phyloP scores from a whole-genome alignment of 495 filamentous ascomycete genomes.

The Neurospora hispaniola region DNA sequence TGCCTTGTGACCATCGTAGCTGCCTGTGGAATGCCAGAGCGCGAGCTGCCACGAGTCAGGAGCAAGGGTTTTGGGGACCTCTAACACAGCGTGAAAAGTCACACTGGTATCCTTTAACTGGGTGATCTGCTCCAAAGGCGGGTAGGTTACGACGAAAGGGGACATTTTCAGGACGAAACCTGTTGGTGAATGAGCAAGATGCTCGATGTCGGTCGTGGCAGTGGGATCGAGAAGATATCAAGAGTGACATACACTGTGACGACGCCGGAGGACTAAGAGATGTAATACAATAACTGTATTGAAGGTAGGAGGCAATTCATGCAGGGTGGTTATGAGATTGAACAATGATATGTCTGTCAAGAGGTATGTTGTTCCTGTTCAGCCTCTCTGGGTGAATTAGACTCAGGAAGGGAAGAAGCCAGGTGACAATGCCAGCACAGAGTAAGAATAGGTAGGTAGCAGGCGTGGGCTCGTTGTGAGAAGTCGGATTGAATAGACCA shows the following conservation, averaged over 20 bases:
- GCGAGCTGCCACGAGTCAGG: slow-evolving; percentile 58
- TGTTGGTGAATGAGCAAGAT: background rate
- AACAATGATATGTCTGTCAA: background rate
- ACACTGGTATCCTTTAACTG: slow-evolving; percentile 42
- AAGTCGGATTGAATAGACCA: background rate
- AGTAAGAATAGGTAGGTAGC: no score
- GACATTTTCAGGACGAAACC: slow-evolving; percentile 12
- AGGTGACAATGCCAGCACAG: no score
- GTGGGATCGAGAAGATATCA: background rate
- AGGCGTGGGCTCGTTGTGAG: background rate
- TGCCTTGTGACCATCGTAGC: slow-evolving; percentile 4
- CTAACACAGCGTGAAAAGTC: slow-evolving; percentile 60
- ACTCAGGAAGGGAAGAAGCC: background rate
- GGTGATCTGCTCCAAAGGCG: slow-evolving; percentile 61
- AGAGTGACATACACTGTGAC: background rate
- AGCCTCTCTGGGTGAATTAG: background rate
- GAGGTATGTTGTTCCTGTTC: background rate
- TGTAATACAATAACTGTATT: background rate
- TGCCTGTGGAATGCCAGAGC: slow-evolving; percentile 61
- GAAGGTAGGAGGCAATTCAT: background rate
- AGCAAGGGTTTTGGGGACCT: slow-evolving; percentile 45
- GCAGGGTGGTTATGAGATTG: background rate
- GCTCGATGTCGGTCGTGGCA: background rate
- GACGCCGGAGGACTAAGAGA: background rate
- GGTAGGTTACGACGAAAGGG: slow-evolving; percentile 37